Conservation (phyloP, 2,329 filamentous ascomycete genomes). For the Venturia carpophila region DNA sequence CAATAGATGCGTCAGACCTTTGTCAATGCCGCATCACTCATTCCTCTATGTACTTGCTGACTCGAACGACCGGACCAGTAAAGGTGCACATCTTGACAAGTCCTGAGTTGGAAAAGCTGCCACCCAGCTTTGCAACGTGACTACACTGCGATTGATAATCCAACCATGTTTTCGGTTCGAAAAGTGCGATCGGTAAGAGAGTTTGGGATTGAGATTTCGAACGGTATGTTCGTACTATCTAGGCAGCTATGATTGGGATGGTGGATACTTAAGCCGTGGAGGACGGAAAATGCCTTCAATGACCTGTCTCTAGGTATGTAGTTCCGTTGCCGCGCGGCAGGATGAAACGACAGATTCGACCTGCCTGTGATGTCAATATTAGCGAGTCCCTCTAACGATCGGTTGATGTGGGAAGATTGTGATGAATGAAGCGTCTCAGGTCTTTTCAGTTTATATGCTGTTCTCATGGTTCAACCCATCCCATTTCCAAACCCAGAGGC, state of each 20-base stretch:
- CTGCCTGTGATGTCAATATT: neutral
- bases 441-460: conserved; percentile 2
- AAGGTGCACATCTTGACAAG: too few species aligned
- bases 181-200: too few species aligned
- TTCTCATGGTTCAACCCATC: conserved; percentile 3
- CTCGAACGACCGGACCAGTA: too few species aligned
- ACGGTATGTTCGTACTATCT: neutral
- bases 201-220: too few species aligned
- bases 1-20: neutral
- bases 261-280: too few species aligned
- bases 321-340: neutral
- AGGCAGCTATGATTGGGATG: neutral
- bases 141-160: too few species aligned
- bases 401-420: neutral
- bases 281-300: too few species aligned
- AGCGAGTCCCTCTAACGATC: neutral
- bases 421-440: neutral
- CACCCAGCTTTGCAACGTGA: too few species aligned
- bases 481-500: conserved; percentile 7
- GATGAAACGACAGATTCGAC: neutral
- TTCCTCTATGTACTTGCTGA: too few species aligned
- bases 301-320: neutral
- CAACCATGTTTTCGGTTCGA: too few species aligned
- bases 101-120: too few species aligned
- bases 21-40: neutral